Percentiles rank a stretch among this genome's conserved stretches.
Evolutionary conservation across 495 filamentous ascomycete species (phyloP).

Genomic region (Daldinia loculata): DNA sequence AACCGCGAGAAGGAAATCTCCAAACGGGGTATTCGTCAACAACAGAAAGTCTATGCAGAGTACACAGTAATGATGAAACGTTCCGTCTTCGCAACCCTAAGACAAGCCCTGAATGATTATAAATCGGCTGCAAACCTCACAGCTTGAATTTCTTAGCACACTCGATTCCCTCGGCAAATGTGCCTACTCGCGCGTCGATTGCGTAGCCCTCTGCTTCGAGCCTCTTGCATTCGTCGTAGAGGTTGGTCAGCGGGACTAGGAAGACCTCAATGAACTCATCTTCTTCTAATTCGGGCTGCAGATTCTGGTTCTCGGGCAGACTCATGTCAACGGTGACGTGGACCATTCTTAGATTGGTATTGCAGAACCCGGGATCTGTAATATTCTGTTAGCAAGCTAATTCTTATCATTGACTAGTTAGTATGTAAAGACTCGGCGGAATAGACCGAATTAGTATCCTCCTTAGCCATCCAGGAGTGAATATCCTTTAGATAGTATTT

Average conservation of each 20-base stretch:
- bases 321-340: slow-evolving; percentile 82
- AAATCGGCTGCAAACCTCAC: slow-evolving; percentile 24
- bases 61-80: slow-evolving; percentile 14
- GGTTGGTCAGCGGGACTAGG: slow-evolving; percentile 67
- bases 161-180: slow-evolving; percentile 86
- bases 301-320: slow-evolving; percentile 70
- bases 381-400: not conserved
- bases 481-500: too few relatives aligned
- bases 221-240: slow-evolving; percentile 73
- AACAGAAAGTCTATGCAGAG: slow-evolving; percentile 21
- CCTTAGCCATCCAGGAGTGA: too few relatives aligned
- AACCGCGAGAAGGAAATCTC: not conserved
- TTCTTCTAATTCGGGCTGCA: slow-evolving; percentile 80
- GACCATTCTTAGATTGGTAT: slow-evolving; percentile 85
- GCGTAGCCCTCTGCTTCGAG: slow-evolving; percentile 80
- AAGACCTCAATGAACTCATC: slow-evolving; percentile 93
- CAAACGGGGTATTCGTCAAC: slow-evolving; percentile 22
- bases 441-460: too few relatives aligned
- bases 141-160: slow-evolving; percentile 66
- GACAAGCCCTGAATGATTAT: not conserved
- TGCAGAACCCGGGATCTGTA: slow-evolving; percentile 78
- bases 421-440: too few relatives aligned
- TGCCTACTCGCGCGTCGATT: slow-evolving; percentile 85
- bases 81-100: not conserved
- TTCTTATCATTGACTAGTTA: too few relatives aligned